A percentile compares a stretch with the other conserved stretches of the same genome.
Conservation (phyloP, 2,329 filamentous ascomycete genomes). For the Trichophyton schoenleinii region DNA sequence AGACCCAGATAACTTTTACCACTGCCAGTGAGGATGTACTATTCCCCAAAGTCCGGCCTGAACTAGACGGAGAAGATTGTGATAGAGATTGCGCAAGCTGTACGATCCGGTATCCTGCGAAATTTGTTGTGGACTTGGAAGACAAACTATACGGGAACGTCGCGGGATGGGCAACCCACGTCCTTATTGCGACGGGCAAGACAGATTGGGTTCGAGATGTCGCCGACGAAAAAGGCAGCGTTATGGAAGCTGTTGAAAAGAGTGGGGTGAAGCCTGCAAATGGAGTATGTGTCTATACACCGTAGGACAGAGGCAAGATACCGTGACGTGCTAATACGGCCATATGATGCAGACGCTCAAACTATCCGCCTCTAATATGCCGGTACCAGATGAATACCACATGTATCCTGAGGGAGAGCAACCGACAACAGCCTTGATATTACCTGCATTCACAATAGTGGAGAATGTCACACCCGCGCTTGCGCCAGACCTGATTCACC, state of each 20-base stretch:
- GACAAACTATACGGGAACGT: conserved; percentile 76
- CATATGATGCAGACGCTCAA: conserved; percentile 54
- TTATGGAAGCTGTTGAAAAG: conserved; percentile 62
- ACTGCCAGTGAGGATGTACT: conserved; percentile 42
- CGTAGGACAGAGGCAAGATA: no score
- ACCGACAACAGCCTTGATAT: conserved; percentile 68
- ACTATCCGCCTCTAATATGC: conserved; percentile 86
- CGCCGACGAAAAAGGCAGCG: conserved; percentile 70
- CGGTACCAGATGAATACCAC: conserved; percentile 55
- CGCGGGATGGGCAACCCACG: conserved; percentile 76
- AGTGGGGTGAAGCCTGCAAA: conserved; percentile 30
- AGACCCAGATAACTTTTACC: conserved; percentile 28
- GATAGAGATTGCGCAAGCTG: conserved; percentile 75
- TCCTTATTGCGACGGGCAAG: conserved; percentile 91
- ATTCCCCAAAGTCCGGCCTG: conserved; percentile 63
- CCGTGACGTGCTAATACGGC: neutral
- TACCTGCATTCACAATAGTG: conserved; percentile 72
- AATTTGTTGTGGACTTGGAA: conserved; percentile 57
- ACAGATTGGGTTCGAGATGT: conserved; percentile 87
- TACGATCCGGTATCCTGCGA: conserved; percentile 63
- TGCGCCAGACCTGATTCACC: conserved; percentile 57
- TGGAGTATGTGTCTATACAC: conserved; percentile 23
- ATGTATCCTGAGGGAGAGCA: conserved; percentile 42
- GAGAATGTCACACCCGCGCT: conserved; percentile 69
- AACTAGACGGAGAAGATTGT: conserved; percentile 77